Base-by-base conservation (phyloP, 305 asterid genomes). In the Euphrasia arctica region DNA sequence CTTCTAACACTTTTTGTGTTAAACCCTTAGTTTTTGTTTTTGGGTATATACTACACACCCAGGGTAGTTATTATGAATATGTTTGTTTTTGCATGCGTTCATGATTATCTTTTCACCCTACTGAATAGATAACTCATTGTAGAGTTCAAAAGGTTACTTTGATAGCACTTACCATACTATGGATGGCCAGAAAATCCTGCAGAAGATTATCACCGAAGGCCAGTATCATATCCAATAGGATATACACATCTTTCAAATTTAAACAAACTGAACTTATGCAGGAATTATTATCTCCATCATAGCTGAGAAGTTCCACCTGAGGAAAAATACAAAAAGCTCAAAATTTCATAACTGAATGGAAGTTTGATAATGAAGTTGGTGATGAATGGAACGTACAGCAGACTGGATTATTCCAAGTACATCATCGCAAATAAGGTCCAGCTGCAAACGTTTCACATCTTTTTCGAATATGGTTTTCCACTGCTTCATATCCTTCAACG, bases 121-220 rank as follows among this genome's bases (percentile, higher is more conserved):
- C 6, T 6, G 28, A 15, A 15, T 14, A 51, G 9, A 4, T 34
- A 65, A 42, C 49, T 8, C 3, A 9, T 31, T 7, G 61, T n/a
- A 11, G 22, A 25, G 47, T 50, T 54, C 45, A 61, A 39, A 66
- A 36, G 50, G 48, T 14, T 57, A 73, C 62, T 45, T 9, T 29
- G 9, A 60, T 27, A 71, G 62, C 47, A 73, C 83, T 74, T 59
- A 93, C 99, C 95, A 82, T 81, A 75, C 78, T 70, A 63, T 90
- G 97, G 74, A 77, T 77, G 70, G 39, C 62, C 51, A 94, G 76
- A 65, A 88, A 90, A 79, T 85, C 93, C 52, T 65, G 79, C 80
- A 90, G 74, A 73, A 94, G 85, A 54, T 78, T 77, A 79, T 90
- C 83, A 14, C 95, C 88, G 54, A 85, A 81, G 45, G 81, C 77